Base-by-base conservation (phyloP, 1,284 basidiomycete species). In the Moesziomyces antarcticus region DNA sequence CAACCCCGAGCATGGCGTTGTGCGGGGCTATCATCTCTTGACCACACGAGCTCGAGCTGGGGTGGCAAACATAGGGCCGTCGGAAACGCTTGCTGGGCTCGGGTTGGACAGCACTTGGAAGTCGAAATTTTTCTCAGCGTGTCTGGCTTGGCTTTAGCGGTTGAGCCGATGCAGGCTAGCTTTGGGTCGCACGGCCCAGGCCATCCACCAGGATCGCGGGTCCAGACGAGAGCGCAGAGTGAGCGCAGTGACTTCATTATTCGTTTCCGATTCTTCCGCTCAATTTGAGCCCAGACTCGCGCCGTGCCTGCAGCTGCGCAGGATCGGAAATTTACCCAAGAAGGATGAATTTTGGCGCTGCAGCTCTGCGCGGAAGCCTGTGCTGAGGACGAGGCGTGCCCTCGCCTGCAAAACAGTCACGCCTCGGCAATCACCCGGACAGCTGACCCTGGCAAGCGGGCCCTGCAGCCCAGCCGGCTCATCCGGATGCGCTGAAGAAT, bases 401-500 rank as follows among this genome's bases (percentile, higher is more conserved):
- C 21, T 24, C 27, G 41, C 42, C 30, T 25, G 30, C 30, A 11
- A 1, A 20, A 40, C 16, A 42, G 41, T 24, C 14, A 22, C 16
- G 21, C 20, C 50, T 59, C 50, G 56, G 50, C 44, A 52, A 40
- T 44, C 37, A 47, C 43, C 18, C 35, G 24, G 44, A 53, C 59
- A 56, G 53, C 40, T 56, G 51, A 62, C 52, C 48, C 48, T 62
- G 58, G 42, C 45, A 11, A 33, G 30, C 42, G 37, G 1, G 46
- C 21, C 41, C 25, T 52, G 37, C 24, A 40, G 37, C 37, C 16
- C 3, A 18, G 37, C 37, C 18, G 16, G 37, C 37, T 40, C 37
- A 40, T 40, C 37, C 37, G 37, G n/a, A 40, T 40, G 37, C 37
- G 37, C 30, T 10, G 13, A 33, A 3, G 5, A 11, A 33, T 33